Evolutionary conservation across 2,329 filamentous ascomycete genomes (phyloP).

Genomic region (Alternaria arborescens): DNA sequence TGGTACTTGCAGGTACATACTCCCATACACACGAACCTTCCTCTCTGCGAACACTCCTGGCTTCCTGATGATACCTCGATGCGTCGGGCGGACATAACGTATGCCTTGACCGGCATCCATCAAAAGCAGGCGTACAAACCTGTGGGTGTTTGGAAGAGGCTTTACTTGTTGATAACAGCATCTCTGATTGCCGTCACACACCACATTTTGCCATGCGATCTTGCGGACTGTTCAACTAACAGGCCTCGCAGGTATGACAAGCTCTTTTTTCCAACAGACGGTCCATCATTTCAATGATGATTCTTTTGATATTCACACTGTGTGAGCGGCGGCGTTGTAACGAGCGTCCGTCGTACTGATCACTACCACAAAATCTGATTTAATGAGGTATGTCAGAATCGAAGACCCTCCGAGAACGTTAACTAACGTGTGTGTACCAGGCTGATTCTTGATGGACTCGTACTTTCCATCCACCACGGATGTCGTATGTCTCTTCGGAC

Average conservation of each 20-base stretch:
- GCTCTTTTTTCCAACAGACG: constrained; percentile 46
- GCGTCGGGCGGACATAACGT: constrained; percentile 74
- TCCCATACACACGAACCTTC: constrained; percentile 22
- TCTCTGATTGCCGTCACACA: constrained; percentile 63
- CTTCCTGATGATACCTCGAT: constrained; percentile 70
- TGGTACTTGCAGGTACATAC: constrained; percentile 43
- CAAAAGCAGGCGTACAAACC: constrained; percentile 70
- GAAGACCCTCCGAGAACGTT: background rate
- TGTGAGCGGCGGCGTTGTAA: constrained; percentile 66
- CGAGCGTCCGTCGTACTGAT: constrained; percentile 63
- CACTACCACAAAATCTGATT: constrained; percentile 74
- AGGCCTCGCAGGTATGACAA: constrained; percentile 44
- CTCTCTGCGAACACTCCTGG: constrained; percentile 13
- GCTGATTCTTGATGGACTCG: constrained; percentile 51
- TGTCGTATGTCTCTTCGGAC: constrained; percentile 18
- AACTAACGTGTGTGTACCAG: constrained; percentile 38
- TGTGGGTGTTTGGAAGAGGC: constrained; percentile 63
- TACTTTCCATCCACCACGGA: constrained; percentile 20
- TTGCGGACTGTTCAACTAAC: constrained; percentile 21
- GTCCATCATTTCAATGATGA: constrained; percentile 67
- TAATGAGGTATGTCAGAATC: constrained; percentile 65
- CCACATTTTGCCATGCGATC: constrained; percentile 10
- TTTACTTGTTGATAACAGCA: constrained; percentile 75
- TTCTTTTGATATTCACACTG: constrained; percentile 72
- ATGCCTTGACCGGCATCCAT: constrained; percentile 60